Evolutionary conservation across 768 basidiomycete species (phyloP), one percentile per base, ranked within the genome.

Genomic region (Leucosporidium creatinivorum): DNA sequence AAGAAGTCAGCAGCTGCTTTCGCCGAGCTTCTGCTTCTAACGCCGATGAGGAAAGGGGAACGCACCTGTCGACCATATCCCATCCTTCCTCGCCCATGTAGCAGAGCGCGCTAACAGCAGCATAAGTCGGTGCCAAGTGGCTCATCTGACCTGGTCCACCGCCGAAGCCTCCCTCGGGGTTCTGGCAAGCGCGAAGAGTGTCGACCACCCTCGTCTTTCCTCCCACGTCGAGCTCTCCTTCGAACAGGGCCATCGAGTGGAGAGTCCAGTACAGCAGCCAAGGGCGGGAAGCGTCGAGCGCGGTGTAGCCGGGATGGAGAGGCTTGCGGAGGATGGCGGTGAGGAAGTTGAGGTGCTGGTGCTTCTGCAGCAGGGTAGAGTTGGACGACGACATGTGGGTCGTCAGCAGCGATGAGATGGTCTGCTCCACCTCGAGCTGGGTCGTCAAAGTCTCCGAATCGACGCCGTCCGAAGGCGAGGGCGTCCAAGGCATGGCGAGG

Each of bases 231-330:
- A 68, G 69, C 19, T 69, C 61, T 17, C 60, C 69, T 21, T 70
- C 67, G 48, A 71, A 61, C 65, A 86, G 76, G 73, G 88, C 87
- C 74, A 96, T 88, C 19, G 87, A 82, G 73, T 99, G 93, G 15
- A 93, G 76, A 0, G 86, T 87, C 93, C 96, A 98, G 79, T 89
- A 97, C 67, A 97, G 77, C 33, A 97, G 80, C 96, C 96, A 98
- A 0, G 96, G 89, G 74, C 94, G 87, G 72, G 90, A 93, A 0
- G 94, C 93, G 76, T 98, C 96, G 74, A 97, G 88, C 56, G 85
- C 86, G 25, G 81, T 82, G 76, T 91, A 98, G 63, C 86, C 82
- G 17, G 82, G 80, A 0, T 93, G 91, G 54, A 98, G 88, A 3
- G 90, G 68, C 10, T 7, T 86, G 75, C 91, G 88, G 12, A 86